Percentiles rank a stretch among this genome's conserved stretches.
phyloP scores from a whole-genome alignment of 331 rosid species.

The Arachis monticola region DNA sequence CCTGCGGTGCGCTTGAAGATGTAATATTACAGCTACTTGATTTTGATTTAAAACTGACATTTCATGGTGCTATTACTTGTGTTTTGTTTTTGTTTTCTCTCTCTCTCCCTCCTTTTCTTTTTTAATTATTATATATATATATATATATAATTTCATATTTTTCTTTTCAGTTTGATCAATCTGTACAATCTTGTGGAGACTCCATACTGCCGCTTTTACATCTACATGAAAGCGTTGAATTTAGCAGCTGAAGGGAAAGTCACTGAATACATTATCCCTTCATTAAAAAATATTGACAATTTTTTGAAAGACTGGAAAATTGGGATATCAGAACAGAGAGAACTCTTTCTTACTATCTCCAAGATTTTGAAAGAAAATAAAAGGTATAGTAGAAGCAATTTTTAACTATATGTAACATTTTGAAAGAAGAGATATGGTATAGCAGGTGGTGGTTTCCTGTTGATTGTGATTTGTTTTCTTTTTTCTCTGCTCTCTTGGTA shows the following conservation, averaged over 20 bases:
- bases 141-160: background rate
- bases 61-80: background rate
- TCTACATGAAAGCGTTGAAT: conserved; percentile 75
- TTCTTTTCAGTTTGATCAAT: conserved; percentile 73
- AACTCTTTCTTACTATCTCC: conserved; percentile 71
- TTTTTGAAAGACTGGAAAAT: conserved; percentile 94
- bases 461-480: background rate
- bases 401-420: conserved; percentile 72
- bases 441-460: conserved; percentile 22
- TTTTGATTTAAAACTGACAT: background rate
- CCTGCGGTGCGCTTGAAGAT: conserved; percentile 85
- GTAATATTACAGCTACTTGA: conserved; percentile 47
- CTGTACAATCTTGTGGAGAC: conserved; percentile 85
- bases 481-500: conserved; percentile 2
- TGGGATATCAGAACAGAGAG: conserved; percentile 73
- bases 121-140: background rate
- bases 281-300: conserved; percentile 78
- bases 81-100: too few relatives aligned
- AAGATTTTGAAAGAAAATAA: conserved; percentile 82
- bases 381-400: conserved; percentile 60
- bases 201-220: conserved; percentile 74
- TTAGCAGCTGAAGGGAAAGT: conserved; percentile 81
- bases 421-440: conserved; percentile 87
- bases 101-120: background rate
- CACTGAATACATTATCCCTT: conserved; percentile 70